Percentiles rank a stretch among this genome's conserved stretches.
Conservation (phyloP, 192 early-diverging fungal species). For the Coemansia sp. region DNA sequence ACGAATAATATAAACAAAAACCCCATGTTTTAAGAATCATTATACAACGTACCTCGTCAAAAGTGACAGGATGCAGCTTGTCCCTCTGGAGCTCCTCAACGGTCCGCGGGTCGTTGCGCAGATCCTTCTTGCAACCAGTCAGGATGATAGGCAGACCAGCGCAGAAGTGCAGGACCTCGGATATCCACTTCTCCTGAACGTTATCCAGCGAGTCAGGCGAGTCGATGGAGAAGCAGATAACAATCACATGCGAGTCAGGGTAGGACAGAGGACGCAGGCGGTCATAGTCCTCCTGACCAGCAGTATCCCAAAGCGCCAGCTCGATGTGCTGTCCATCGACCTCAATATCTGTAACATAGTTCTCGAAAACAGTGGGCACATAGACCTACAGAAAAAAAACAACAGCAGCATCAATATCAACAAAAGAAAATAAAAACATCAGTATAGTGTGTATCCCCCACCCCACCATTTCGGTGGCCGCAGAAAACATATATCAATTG, state of each 20-base stretch:
- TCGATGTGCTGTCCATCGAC: constrained; percentile 87
- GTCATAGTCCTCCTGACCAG: constrained; percentile 96
- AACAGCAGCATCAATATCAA: neutral
- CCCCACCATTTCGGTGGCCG: neutral
- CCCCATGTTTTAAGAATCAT: too few relatives aligned
- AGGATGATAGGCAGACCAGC: constrained; percentile 26
- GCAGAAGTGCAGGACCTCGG: constrained; percentile 39
- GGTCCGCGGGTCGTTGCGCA: constrained; percentile 41
- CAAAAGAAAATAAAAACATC: constrained; percentile 2
- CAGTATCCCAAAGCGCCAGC: constrained; percentile 96
- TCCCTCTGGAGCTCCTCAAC: constrained; percentile 35
- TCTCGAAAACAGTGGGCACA: constrained; percentile 93
- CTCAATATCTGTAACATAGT: constrained; percentile 87
- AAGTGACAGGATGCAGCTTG: constrained; percentile 42
- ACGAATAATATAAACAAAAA: neutral
- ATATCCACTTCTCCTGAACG: constrained; percentile 58
- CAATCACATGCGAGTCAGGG: constrained; percentile 86
- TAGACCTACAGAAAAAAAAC: constrained; percentile 41
- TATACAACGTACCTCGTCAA: constrained; percentile 57
- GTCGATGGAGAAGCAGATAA: constrained; percentile 91
- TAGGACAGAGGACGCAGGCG: constrained; percentile 88
- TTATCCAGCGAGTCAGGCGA: constrained; percentile 84
- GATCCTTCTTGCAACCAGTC: constrained; percentile 54
- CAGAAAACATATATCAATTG: neutral
- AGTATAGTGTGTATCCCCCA: neutral